Evolutionary conservation across 2,329 filamentous ascomycete genomes (phyloP), one percentile per base, ranked within the genome.

Genomic region (Fusarium incarnatum): DNA sequence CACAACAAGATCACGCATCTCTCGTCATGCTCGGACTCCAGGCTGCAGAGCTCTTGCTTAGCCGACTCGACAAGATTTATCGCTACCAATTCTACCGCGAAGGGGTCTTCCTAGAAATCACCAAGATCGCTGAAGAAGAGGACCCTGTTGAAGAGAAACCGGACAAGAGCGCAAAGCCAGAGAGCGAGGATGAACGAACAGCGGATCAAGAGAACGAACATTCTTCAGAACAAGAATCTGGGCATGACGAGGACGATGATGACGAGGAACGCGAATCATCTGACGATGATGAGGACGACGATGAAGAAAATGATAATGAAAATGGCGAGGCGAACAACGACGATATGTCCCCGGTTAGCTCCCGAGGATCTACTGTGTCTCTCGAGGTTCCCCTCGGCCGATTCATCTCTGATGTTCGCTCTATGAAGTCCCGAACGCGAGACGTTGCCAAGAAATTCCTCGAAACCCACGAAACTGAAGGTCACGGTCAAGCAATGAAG

Each of bases 21-120:
- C 84, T 99, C 8, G 94, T 98, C 12, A 92, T 94, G 67, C 92
- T 91, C 71, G 95, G 94, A 20, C 84, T 99, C 18, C 93, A 97
- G 76, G 95, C 94, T 40, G 93, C 95, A 0, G 94, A 98, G 78
- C 84, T 99, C 8, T 86, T 99, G 2, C 87, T 98, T 64, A 91
- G 90, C 75, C 90, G 97, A 20, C 84, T 99, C 8, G 93, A 94
- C 68, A 86, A 91, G 23, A 92, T 98, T 30, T 99, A 99, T 77
- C 91, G 93, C 27, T 97, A 98, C 75, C 97, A 99, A 75, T 95
- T 99, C 73, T 97, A 99, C 77, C 92, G 96, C 1, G 97, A 99
- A 81, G 96, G 96, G 37, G 96, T 99, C 45, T 94, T 98, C 73
- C 87, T 92, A 3, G 95, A 99, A 78, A 97, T 99, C 54, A 87